A percentile compares a stretch with the other conserved stretches of the same genome.
Conservation (phyloP, 31 red algal species). For the Asparagopsis taxiformis region DNA sequence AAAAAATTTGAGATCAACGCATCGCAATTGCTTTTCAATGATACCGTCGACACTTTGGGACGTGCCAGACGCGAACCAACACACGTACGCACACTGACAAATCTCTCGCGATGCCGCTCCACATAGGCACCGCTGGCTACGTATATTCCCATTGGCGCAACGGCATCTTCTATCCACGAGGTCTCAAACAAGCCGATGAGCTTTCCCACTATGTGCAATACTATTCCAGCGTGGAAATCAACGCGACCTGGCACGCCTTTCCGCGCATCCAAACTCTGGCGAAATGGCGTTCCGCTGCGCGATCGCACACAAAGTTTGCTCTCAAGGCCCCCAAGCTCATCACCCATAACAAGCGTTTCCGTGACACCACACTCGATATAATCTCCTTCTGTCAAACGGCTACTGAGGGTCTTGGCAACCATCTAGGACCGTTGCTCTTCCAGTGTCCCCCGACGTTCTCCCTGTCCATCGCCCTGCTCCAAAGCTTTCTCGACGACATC, state of each 20-base stretch:
- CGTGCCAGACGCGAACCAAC: no score
- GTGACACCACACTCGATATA: not conserved
- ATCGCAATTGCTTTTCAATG: no score
- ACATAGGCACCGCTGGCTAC: slow-evolving; percentile 45
- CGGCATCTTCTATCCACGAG: slow-evolving; percentile 23
- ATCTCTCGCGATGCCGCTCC: not conserved
- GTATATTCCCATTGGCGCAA: slow-evolving; percentile 39
- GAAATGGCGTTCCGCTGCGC: slow-evolving; percentile 13
- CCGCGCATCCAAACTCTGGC: slow-evolving; percentile 22
- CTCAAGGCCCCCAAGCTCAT: slow-evolving; percentile 40
- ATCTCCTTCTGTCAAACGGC: slow-evolving; percentile 7
- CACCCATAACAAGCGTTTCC: slow-evolving; percentile 32
- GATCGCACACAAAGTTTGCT: not conserved
- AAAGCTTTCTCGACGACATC: slow-evolving; percentile 13
- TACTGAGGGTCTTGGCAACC: slow-evolving; percentile 3
- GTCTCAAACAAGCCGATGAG: slow-evolving; percentile 12
- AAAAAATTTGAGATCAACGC: no score
- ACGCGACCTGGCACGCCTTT: slow-evolving; percentile 45
- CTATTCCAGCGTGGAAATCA: slow-evolving; percentile 34
- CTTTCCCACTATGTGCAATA: slow-evolving; percentile 19
- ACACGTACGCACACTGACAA: not conserved
- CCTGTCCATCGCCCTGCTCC: not conserved
- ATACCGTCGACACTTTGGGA: no score
- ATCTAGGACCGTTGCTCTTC: slow-evolving; percentile 20
- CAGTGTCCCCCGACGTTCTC: slow-evolving; percentile 21